Base-by-base conservation (phyloP, 805 yeast genomes). In the Metschnikowia rubicola region DNA sequence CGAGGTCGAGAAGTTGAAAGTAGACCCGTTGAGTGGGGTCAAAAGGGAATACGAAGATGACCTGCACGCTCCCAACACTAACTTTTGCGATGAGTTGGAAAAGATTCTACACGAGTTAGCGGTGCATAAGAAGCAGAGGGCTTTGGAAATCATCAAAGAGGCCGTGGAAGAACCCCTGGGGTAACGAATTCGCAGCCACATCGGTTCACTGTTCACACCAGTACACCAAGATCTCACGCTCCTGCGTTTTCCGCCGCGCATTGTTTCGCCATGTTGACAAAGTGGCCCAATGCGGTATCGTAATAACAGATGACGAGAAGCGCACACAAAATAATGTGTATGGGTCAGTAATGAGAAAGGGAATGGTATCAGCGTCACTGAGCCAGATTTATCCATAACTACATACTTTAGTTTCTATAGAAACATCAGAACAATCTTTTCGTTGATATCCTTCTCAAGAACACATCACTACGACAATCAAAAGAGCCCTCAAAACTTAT, bases 51-150 rank as follows among this genome's bases (percentile, higher is more conserved):
- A 9, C 21, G 7, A n/a, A 10, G 12, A 13, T 8, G 35, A 19
- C 8, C 30, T 15, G 7, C 12, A 34, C 10, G 8, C 13, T 6
- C 12, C 12, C 15, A 37, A 40, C 12, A 32, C 21, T 13, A 37
- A 46, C 19, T 13, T 46, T 42, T 42, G 43, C 5, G 43, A 46
- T 33, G 45, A 41, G 21, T 30, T 46, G n/a, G 46, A 46, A 26
- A 28, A 38, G 35, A 41, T 46, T 5, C 28, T 46, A n/a, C 46
- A 38, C 26, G 46, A 37, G 32, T 30, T 46, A 10, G 43, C 48
- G 8, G 10, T 31, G 21, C 9, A 35, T 8, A 35, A 19, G 30
- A 37, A 38, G 34, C 26, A 6, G 34, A n/a, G n/a, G 30, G 6
- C 11, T 12, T 6, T 10, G 33, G 21, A n/a, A 8, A 31, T 31